Evolutionary conservation across 1,284 basidiomycete genomes (phyloP).

Genomic region (Rhodotorula glutinis): DNA sequence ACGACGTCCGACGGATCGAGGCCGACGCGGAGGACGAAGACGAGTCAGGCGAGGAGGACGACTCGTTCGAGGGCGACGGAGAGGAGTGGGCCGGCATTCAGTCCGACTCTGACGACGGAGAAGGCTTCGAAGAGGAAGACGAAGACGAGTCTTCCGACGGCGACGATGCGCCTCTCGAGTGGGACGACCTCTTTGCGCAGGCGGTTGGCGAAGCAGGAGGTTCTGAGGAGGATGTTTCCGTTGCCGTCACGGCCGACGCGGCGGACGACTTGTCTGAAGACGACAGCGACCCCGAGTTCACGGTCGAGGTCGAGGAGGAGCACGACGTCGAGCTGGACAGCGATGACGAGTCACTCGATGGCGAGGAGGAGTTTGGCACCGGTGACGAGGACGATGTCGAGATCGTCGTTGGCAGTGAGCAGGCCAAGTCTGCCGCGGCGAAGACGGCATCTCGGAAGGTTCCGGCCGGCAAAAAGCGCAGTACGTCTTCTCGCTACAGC

Average conservation of each 20-base stretch:
- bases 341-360: conserved; percentile 22
- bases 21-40: conserved; percentile 51
- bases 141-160: conserved; percentile 15
- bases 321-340: conserved; percentile 8
- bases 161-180: conserved; percentile 29
- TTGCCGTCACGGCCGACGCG: conserved; percentile 16
- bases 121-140: conserved; percentile 42
- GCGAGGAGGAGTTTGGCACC: conserved; percentile 33
- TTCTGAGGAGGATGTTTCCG: background rate
- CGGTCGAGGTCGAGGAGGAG: conserved; percentile 13
- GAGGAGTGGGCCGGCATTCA: conserved; percentile 47
- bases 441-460: conserved; percentile 13
- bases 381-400: conserved; percentile 35
- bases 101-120: conserved; percentile 46
- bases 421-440: conserved; percentile 8
- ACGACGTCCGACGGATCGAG: conserved; percentile 48
- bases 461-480: conserved; percentile 35
- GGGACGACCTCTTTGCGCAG: conserved; percentile 41
- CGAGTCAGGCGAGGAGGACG: conserved; percentile 50
- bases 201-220: conserved; percentile 32
- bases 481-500: conserved; percentile 22
- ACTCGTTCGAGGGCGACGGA: conserved; percentile 39
- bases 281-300: conserved; percentile 2
- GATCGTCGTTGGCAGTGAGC: conserved; percentile 13
- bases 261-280: conserved; percentile 7